Conservation (phyloP, 306 rosid genomes). For the Parietaria judaica region DNA sequence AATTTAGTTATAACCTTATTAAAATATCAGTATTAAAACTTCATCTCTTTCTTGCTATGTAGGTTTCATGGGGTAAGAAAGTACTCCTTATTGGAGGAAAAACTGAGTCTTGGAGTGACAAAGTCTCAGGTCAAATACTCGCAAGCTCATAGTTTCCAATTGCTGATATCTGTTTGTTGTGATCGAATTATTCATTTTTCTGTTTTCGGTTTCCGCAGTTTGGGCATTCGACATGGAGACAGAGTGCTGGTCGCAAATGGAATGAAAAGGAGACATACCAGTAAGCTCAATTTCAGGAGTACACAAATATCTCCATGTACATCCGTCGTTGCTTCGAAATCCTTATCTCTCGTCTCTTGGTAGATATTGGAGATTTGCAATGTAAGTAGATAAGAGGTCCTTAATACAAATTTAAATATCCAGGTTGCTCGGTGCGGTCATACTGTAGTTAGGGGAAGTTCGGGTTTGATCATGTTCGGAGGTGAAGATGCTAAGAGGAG, state of each 20-base stretch:
- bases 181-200: constrained; percentile 13
- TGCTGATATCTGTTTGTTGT: constrained; percentile 3
- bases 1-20: background rate
- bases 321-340: background rate
- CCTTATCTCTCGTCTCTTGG: no score
- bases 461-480: constrained; percentile 68
- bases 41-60: constrained; percentile 6
- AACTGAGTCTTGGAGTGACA: constrained; percentile 73
- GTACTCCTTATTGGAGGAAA: constrained; percentile 84
- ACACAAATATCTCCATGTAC: background rate
- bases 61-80: constrained; percentile 94
- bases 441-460: constrained; percentile 76
- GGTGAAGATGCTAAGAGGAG: constrained; percentile 87
- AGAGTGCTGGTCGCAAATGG: constrained; percentile 95
- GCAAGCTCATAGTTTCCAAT: background rate
- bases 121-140: constrained; percentile 56
- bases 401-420: constrained; percentile 23
- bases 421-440: constrained; percentile 90
- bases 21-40: background rate
- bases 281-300: constrained; percentile 31
- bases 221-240: constrained; percentile 91
- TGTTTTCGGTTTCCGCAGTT: constrained; percentile 39
- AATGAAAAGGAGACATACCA: constrained; percentile 84
- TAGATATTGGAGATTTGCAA: constrained; percentile 1
- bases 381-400: constrained; percentile 4